Evolutionary conservation across 176 grass and related monocot species (phyloP).

Genomic region (Poa pratensis): DNA sequence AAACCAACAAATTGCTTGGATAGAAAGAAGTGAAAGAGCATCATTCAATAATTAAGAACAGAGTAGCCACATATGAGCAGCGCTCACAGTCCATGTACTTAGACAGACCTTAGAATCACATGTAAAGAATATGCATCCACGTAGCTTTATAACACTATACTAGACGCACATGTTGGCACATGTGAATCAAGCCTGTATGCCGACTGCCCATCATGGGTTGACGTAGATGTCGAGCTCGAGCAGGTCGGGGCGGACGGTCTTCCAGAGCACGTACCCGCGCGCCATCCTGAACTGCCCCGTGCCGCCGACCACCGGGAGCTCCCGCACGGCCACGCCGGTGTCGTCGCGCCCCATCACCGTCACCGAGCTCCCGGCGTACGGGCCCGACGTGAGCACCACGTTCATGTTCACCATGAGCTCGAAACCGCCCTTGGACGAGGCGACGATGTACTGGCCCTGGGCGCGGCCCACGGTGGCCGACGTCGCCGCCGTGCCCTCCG

Average conservation of each 20-base stretch:
- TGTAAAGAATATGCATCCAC: background rate
- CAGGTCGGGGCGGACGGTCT: conserved; percentile 42
- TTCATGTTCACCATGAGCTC: conserved; percentile 48
- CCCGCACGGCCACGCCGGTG: conserved; percentile 28
- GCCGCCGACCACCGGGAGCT: conserved; percentile 62
- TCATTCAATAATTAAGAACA: too few relatives aligned
- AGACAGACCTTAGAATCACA: too few relatives aligned
- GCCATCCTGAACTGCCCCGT: conserved; percentile 62
- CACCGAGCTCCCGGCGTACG: conserved; percentile 58
- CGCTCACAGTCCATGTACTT: too few relatives aligned
- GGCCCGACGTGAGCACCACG: conserved; percentile 51
- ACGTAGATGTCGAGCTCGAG: conserved; percentile 51
- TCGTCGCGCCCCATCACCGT: conserved; percentile 50
- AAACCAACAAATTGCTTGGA: too few relatives aligned
- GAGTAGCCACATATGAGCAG: too few relatives aligned
- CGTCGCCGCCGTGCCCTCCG: conserved; percentile 7
- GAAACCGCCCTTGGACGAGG: background rate
- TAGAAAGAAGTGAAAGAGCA: too few relatives aligned
- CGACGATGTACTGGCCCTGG: conserved; percentile 19
- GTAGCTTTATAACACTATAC: background rate
- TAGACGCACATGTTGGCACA: background rate
- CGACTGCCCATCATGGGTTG: conserved; percentile 28
- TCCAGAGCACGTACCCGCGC: conserved; percentile 54
- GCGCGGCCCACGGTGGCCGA: conserved; percentile 18
- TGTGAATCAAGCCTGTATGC: background rate